Conservation (phyloP, 495 filamentous ascomycete genomes). For the Cudoniella acicularis region DNA sequence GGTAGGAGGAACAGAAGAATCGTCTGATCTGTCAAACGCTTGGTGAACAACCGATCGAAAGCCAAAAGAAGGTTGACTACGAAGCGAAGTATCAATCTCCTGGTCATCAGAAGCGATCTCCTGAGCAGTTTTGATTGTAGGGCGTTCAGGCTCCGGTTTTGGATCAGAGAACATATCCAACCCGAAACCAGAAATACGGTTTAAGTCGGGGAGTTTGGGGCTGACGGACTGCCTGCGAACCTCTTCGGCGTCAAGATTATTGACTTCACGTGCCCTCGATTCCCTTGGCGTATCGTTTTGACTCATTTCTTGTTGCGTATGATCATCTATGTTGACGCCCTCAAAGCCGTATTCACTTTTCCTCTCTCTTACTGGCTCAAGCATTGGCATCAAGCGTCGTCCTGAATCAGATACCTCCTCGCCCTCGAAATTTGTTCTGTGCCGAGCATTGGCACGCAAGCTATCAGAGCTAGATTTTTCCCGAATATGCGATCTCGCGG, state of each 20-base stretch:
- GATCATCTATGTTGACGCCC: slow-evolving; percentile 26
- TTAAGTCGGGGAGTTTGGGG: slow-evolving; percentile 60
- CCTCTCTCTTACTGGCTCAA: slow-evolving; percentile 54
- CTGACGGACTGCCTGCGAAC: slow-evolving; percentile 34
- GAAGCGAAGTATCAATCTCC: slow-evolving; percentile 8
- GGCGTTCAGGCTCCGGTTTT: not conserved
- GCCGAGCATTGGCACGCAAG: not conserved
- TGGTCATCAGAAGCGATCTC: not conserved
- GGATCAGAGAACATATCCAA: slow-evolving; percentile 25
- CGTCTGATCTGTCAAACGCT: slow-evolving; percentile 56
- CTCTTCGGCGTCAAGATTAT: slow-evolving; percentile 6
- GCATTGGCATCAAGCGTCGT: slow-evolving; percentile 32
- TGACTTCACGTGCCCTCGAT: not conserved
- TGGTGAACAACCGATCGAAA: slow-evolving; percentile 67
- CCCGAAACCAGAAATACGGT: slow-evolving; percentile 63
- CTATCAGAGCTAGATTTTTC: slow-evolving; percentile 16
- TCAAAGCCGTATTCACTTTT: slow-evolving; percentile 56
- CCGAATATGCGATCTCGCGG: slow-evolving; percentile 10
- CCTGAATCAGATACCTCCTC: slow-evolving; percentile 29
- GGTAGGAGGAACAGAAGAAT: slow-evolving; percentile 48
- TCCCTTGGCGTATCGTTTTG: not conserved
- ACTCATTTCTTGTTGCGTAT: not conserved
- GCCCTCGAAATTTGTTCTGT: slow-evolving; percentile 25
- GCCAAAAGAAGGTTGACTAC: slow-evolving; percentile 42
- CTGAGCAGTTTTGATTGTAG: not conserved